These are phyloP conservation scores for Wickerhamomyces sp. DNA, from an alignment of 1,139 yeast species.

Conservation along the genomic window DNA sequence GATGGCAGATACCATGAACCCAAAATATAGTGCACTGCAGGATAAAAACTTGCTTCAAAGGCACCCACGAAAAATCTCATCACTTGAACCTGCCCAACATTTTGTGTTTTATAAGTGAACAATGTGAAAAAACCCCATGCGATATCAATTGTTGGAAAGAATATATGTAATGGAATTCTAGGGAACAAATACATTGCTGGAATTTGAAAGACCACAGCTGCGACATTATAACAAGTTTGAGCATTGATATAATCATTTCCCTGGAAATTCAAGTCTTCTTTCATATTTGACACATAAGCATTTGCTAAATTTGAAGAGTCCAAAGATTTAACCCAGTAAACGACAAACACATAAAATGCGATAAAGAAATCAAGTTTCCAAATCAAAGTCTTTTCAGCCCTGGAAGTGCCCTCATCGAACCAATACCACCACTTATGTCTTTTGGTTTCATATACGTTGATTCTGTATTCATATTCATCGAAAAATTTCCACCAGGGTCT, in stretches of 20 bases:
- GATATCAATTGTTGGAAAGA: slow-evolving; percentile 52
- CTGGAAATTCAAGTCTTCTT: slow-evolving; percentile 51
- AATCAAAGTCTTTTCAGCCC: slow-evolving; percentile 47
- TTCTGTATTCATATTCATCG: slow-evolving; percentile 60
- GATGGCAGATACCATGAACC: slow-evolving; percentile 65
- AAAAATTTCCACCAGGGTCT: slow-evolving; percentile 62
- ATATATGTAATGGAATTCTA: slow-evolving; percentile 48
- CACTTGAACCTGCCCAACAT: slow-evolving; percentile 47
- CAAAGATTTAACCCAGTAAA: slow-evolving; percentile 69
- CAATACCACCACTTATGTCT: slow-evolving; percentile 59
- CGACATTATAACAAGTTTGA: slow-evolving; percentile 53
- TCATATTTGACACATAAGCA: slow-evolving; percentile 65
- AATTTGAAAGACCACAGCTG: slow-evolving; percentile 50
- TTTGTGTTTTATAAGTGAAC: slow-evolving; percentile 43
- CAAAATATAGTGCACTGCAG: slow-evolving; percentile 59
- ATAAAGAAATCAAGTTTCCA: slow-evolving; percentile 59
- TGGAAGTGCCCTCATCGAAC: slow-evolving; percentile 56
- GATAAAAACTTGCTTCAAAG: slow-evolving; percentile 60
- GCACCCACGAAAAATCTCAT: slow-evolving; percentile 59
- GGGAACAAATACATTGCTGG: slow-evolving; percentile 41
- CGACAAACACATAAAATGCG: slow-evolving; percentile 55
- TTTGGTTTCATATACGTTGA: slow-evolving; percentile 50
- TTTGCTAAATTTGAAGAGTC: slow-evolving; percentile 54
- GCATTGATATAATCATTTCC: slow-evolving; percentile 66
- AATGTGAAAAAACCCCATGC: slow-evolving; percentile 67